Percentiles rank a stretch among this genome's conserved stretches.
Evolutionary conservation across 441 rosid genomes (phyloP).

Genomic region (Raphanus hybrid): DNA sequence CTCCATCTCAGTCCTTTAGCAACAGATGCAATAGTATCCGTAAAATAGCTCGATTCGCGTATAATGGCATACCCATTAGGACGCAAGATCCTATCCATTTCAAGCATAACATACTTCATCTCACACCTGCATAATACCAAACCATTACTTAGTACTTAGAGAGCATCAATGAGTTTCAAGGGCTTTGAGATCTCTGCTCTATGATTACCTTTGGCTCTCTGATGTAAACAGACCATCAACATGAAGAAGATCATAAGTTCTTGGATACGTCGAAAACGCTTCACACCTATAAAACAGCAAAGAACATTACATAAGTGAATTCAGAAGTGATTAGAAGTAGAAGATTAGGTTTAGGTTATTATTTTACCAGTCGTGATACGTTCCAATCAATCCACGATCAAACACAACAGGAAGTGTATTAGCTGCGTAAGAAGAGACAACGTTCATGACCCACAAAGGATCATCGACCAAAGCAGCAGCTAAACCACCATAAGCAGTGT

Average conservation of each 20-base stretch:
- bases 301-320: no score
- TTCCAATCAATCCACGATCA: slow-evolving; percentile 5
- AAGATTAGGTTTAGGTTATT: background rate
- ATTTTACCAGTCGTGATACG: background rate
- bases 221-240: background rate
- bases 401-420: background rate
- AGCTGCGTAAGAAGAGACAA: no score
- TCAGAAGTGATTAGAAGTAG: background rate
- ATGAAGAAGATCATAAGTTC: background rate
- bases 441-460: no score
- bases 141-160: background rate
- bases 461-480: no score
- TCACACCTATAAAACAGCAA: background rate
- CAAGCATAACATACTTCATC: background rate
- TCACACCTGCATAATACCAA: background rate
- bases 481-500: no score
- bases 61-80: background rate
- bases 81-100: slow-evolving; percentile 1
- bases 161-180: background rate
- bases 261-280: background rate
- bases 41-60: background rate
- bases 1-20: background rate
- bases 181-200: background rate
- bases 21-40: background rate
- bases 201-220: background rate